Evolutionary conservation across 768 basidiomycete genomes (phyloP), one percentile per base, ranked within the genome.

Genomic region (Termitomyces sp.): DNA sequence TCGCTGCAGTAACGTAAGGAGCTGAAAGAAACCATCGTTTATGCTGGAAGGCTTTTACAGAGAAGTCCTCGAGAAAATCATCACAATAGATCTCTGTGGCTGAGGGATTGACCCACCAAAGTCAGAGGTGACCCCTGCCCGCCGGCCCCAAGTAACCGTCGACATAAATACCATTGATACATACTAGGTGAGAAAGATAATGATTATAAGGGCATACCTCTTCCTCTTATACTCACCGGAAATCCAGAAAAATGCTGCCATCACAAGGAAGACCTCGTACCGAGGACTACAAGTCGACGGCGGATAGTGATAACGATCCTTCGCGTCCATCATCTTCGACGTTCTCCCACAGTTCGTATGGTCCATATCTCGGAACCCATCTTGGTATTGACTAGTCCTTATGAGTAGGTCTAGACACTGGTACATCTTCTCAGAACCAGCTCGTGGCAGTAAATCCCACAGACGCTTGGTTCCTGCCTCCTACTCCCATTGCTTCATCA

Each of bases 181-280:
- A 57, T 50, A 54, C 58, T 52, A 65, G 65, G 66, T 66, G 64
- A 67, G 68, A 62, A 66, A 54, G 39, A 46, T 61, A 53, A 52
- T 47, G 50, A 58, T 59, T 58, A 58, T 16, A 53, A 58, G 40
- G 61, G 44, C 19, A 61, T 19, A 52, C 27, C 16, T 40, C 52
- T 67, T 52, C 66, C 63, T 62, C 49, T 63, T 67, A 58, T 64
- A 63, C 64, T 67, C 35, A 64, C 52, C 16, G 54, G 27, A 58
- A 37, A 59, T 58, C 59, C 50, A 62, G 50, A 46, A 53, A 54
- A 57, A 73, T 72, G 69, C 66, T 67, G 42, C 68, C 70, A 66
- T 70, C 71, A 67, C 62, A 67, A 63, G 70, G 69, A 66, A 68
- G 66, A 64, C 52, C 55, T 64, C 63, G 57, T 64, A 50, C 72